A percentile compares a stretch with the other conserved stretches of the same genome.
These are phyloP conservation scores for Camillea tinctor DNA, from an alignment of 2,329 filamentous ascomycete genomes.

Conservation along the genomic window DNA sequence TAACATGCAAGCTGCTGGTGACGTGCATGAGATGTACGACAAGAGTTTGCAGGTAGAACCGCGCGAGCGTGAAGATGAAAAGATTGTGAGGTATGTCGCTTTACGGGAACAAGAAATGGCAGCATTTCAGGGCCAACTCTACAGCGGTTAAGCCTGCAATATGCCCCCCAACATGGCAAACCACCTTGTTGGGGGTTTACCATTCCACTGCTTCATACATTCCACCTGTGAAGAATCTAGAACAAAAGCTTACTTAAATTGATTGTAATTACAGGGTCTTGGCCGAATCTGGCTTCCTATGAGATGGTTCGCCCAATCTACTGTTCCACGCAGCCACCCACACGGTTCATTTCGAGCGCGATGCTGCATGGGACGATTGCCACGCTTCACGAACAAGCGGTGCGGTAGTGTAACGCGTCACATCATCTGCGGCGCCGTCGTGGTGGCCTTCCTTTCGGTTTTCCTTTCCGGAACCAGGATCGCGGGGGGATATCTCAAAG, in stretches of 20 bases:
- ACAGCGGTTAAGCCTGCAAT: constrained; percentile 19
- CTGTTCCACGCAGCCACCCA: constrained; percentile 5
- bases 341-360: constrained; percentile 2
- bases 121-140: constrained; percentile 7
- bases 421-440: not conserved
- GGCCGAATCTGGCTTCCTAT: constrained; percentile 61
- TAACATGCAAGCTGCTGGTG: constrained; percentile 92
- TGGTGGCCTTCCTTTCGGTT: not conserved
- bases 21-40: constrained; percentile 99
- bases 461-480: not conserved
- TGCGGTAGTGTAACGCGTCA: not conserved
- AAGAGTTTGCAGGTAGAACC: constrained; percentile 92
- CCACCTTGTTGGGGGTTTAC: constrained; percentile 5
- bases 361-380: constrained; percentile 3
- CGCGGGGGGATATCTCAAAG: not conserved
- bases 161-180: constrained; percentile 9
- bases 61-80: constrained; percentile 95
- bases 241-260: not conserved
- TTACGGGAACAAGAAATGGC: not conserved
- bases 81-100: constrained; percentile 87
- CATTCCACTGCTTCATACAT: constrained; percentile 1
- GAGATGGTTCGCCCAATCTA: constrained; percentile 26
- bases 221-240: not conserved
- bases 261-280: constrained; percentile 47
- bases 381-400: not conserved